Base-by-base conservation (phyloP, 768 basidiomycete species). In the Boletellus sp. region DNA sequence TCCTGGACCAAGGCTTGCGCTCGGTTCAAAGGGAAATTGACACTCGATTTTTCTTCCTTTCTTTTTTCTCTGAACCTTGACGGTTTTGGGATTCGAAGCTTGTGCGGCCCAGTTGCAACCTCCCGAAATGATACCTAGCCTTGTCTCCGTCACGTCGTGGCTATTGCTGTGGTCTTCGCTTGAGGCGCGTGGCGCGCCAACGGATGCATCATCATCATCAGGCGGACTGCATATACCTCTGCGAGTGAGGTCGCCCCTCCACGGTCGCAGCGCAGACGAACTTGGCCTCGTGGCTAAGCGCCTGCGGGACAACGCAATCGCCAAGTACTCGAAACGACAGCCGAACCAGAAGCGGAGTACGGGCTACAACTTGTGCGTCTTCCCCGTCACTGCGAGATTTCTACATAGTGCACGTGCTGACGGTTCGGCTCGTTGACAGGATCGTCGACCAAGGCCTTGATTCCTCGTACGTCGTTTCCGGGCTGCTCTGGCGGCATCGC, bases 391-490 rank as follows among this genome's bases (percentile, higher is more conserved):
- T 4, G 17, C 13, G 3, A 16, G 42, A n/a, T n/a, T n/a, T n/a
- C n/a, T n/a, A n/a, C 19, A 12, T 28, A 9, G 9, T 9, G 7
- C 19, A 6, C 16, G 13, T 36, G 20, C 51, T 62, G 20, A 60
- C 33, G 8, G 5, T 13, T 11, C 6, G 23, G 11, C n/a, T 28
- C 7, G 35, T 33, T 31, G 28, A 13, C 54, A 89, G 86, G 43
- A 65, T 87, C 16, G 74, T 77, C 16, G 81, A 87, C 58, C 84
- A 89, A 66, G 74, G 75, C 34, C 64, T 71, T 13, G 88, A 90
- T 65, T 83, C 85, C 12, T 80, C 77, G 83, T 82, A 58, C 43
- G 74, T 59, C 23, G 2, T 45, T 51, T 9, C 8, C 13, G 6
- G n/a, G 3, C 0, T 23, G 24, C 34, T 3, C 23, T 10, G 19